Conservation (phyloP, 495 filamentous ascomycete genomes). For the Melanomma pulvis-pyrius region DNA sequence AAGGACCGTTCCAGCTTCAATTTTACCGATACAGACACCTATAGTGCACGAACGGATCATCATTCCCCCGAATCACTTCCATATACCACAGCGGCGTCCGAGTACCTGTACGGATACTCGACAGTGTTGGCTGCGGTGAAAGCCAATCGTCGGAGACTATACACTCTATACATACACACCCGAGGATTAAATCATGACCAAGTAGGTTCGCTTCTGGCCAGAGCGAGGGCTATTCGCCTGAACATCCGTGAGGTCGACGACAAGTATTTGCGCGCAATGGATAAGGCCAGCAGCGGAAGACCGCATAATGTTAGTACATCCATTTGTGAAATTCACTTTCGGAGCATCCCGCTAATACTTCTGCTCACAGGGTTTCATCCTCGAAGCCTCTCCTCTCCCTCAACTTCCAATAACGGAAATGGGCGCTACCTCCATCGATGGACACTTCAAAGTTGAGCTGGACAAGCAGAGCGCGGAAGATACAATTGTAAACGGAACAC, state of each 20-base stretch:
- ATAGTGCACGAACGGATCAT: neutral
- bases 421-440: constrained; percentile 35
- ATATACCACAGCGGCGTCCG: constrained; percentile 82
- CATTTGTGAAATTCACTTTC: too few relatives aligned
- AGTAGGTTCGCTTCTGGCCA: constrained; percentile 52
- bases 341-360: neutral
- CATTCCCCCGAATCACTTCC: constrained; percentile 50
- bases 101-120: constrained; percentile 85
- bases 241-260: constrained; percentile 54
- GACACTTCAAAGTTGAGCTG: constrained; percentile 58
- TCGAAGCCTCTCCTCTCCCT: constrained; percentile 84
- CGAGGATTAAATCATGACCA: constrained; percentile 38
- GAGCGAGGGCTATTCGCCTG: constrained; percentile 58
- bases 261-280: constrained; percentile 66
- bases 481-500: constrained; percentile 65
- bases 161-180: constrained; percentile 77
- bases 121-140: constrained; percentile 81
- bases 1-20: neutral
- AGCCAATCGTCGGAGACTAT: constrained; percentile 68
- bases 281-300: constrained; percentile 79
- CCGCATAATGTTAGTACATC: constrained; percentile 70
- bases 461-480: constrained; percentile 76
- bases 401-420: constrained; percentile 69
- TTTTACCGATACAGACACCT: neutral
- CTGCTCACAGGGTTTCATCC: constrained; percentile 62